Conservation (phyloP, 2,329 filamentous ascomycete genomes). For the Fusarium staphyleae region DNA sequence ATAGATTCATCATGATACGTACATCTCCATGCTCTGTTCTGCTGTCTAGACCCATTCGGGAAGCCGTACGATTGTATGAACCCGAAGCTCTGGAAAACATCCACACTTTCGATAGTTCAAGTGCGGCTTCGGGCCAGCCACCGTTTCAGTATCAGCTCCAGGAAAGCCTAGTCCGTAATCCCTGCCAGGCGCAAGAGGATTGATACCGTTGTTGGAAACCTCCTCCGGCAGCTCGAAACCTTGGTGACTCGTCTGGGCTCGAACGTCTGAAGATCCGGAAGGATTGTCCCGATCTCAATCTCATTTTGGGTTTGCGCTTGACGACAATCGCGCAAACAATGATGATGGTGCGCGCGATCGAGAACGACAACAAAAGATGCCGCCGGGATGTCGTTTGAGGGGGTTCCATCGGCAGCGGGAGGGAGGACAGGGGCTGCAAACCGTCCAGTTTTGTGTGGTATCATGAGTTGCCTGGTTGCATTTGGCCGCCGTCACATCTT, state of each 20-base stretch:
- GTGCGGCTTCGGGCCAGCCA: slow-evolving; percentile 20
- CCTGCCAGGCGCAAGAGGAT: slow-evolving; percentile 18
- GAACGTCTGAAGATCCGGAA: slow-evolving; percentile 2
- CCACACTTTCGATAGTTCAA: slow-evolving; percentile 12
- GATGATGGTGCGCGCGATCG: background rate
- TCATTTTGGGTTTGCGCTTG: slow-evolving; percentile 14
- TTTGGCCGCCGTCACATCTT: slow-evolving; percentile 2
- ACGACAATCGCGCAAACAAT: slow-evolving; percentile 6
- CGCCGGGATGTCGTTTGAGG: slow-evolving; percentile 2
- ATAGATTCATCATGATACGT: slow-evolving; percentile 16
- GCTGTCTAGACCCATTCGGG: slow-evolving; percentile 19
- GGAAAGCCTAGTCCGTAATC: slow-evolving; percentile 18
- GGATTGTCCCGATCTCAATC: slow-evolving; percentile 8
- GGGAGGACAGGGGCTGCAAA: slow-evolving; percentile 11
- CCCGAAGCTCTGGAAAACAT: slow-evolving; percentile 33
- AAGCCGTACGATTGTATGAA: slow-evolving; percentile 16
- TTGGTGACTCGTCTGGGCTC: slow-evolving; percentile 6
- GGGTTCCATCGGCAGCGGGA: slow-evolving; percentile 13
- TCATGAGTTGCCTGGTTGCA: slow-evolving; percentile 14
- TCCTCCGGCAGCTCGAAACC: slow-evolving; percentile 9
- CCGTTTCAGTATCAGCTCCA: slow-evolving; percentile 39
- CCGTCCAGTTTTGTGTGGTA: slow-evolving; percentile 3
- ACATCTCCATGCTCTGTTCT: slow-evolving; percentile 4
- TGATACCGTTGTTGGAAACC: slow-evolving; percentile 17
- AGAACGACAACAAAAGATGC: background rate